phyloP scores from a whole-genome alignment of 345 rosid genomes.

The Arabis alpina region DNA sequence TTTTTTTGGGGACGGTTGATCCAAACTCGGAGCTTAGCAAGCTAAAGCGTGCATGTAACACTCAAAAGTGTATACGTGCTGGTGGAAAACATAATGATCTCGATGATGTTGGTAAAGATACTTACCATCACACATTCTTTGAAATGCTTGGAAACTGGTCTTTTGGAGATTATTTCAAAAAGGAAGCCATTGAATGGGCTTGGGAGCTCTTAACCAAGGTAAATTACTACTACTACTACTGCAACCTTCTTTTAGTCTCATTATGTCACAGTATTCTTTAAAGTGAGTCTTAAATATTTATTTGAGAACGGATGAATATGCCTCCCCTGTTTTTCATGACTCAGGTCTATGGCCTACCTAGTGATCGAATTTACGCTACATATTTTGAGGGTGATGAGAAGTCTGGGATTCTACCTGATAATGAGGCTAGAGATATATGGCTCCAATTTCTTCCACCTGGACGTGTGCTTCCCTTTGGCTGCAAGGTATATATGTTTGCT shows the following conservation, averaged over 20 bases:
- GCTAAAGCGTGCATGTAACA: constrained; percentile 68
- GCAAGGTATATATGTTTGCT: constrained; percentile 59
- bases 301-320: background rate
- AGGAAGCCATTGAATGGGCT: constrained; percentile 86
- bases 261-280: background rate
- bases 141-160: constrained; percentile 97
- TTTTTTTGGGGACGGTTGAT: constrained; percentile 74
- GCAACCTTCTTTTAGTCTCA: too few relatives aligned
- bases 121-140: constrained; percentile 88
- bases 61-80: constrained; percentile 87
- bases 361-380: constrained; percentile 86
- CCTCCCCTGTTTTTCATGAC: background rate
- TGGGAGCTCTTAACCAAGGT: constrained; percentile 81
- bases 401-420: constrained; percentile 85
- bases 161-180: constrained; percentile 84
- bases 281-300: background rate
- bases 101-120: constrained; percentile 88
- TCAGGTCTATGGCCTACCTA: constrained; percentile 78
- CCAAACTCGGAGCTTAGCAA: constrained; percentile 71
- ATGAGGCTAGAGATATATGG: constrained; percentile 88
- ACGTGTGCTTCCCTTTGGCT: constrained; percentile 87
- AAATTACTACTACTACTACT: too few relatives aligned
- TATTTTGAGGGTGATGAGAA: constrained; percentile 96
- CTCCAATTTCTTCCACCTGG: constrained; percentile 74
- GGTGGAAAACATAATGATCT: constrained; percentile 93